Percentiles rank a stretch among this genome's conserved stretches.
Evolutionary conservation across 2,329 filamentous ascomycete species (phyloP).

Genomic region (Exophiala xenobiotica): DNA sequence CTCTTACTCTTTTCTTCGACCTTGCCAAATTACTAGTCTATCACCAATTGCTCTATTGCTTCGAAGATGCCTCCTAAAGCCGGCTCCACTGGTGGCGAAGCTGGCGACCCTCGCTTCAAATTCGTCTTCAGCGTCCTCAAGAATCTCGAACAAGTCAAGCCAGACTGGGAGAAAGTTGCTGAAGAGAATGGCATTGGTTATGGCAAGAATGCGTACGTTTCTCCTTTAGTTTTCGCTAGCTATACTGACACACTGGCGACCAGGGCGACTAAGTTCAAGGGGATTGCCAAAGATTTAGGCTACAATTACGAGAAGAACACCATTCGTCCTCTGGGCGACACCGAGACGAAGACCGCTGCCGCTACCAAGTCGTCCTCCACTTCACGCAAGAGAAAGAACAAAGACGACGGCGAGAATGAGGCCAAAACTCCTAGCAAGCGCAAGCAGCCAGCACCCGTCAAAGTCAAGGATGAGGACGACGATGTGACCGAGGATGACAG

Average conservation of each 20-base stretch:
- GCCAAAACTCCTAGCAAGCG: slow-evolving; percentile 1
- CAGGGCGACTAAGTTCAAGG: slow-evolving; percentile 10
- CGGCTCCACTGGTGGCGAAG: not conserved
- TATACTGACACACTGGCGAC: not conserved
- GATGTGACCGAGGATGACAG: not conserved
- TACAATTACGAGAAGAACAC: slow-evolving; percentile 7
- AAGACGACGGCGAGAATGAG: not conserved
- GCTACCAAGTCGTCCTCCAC: not conserved
- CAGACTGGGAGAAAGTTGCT: slow-evolving; percentile 21
- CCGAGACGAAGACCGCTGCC: not conserved
- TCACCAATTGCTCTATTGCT: not conserved
- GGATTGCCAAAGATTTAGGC: slow-evolving; percentile 4
- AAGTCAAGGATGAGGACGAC: not conserved
- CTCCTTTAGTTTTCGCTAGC: not conserved
- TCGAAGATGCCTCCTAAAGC: slow-evolving; percentile 14
- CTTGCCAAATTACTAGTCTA: not conserved
- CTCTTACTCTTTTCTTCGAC: not conserved
- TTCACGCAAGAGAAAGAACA: slow-evolving; percentile 5
- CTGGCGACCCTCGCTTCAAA: slow-evolving; percentile 3
- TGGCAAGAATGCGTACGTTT: slow-evolving; percentile 22
- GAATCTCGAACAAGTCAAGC: slow-evolving; percentile 17
- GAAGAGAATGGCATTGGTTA: slow-evolving; percentile 23
- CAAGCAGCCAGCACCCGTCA: slow-evolving; percentile 3
- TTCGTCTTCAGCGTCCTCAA: slow-evolving; percentile 22
- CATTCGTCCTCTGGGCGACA: not conserved